Evolutionary conservation across 2,329 filamentous ascomycete species (phyloP), one percentile per base, ranked within the genome.

Genomic region (Fusarium sambucinum): DNA sequence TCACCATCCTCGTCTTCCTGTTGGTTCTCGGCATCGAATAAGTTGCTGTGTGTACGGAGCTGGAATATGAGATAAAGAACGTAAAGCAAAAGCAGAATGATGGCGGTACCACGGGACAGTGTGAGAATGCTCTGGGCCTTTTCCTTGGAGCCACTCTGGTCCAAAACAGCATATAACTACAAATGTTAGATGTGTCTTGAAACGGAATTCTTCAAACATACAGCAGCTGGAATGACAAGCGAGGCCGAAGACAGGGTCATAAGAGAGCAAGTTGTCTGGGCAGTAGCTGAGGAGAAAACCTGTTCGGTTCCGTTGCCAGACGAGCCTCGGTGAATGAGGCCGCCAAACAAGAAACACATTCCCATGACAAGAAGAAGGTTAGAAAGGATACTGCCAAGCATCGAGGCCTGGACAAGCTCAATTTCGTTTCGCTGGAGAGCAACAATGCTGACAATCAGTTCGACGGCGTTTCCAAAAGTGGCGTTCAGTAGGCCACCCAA

Each of bases 331-430:
- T 89, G 88, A 66, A 85, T 84, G 62, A 93, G 81, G 32, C 92
- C 92, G 56, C 92, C 92, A 56, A 92, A 86, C 69, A 94, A 83
- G 81, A 93, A 93, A 79, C 91, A 93, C 85, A 92, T 92, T 73
- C 91, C 91, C 76, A 94, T 86, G 46, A 94, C 95, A 23, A 98
- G 88, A 10, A 98, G 86, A 69, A 97, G 90, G 80, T 98, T 98
- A 69, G 95, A 97, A 38, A 98, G 85, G 73, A 98, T 97, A 75
- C 92, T 96, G 47, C 96, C 95, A 33, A 98, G 89, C 94, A 98
- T 98, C 68, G 93, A 97, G 21, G 95, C 92, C 81, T 98, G 96
- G n/a, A 98, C 95, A 69, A 98, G 94, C 74, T 95, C 90, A 76
- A 97, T 96, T 81, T 98, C 92, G 67, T 89, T 89, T 73, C 96